Evolutionary conservation across 31 red algal species (phyloP).

Genomic region (Porphyra umbilicalis): DNA sequence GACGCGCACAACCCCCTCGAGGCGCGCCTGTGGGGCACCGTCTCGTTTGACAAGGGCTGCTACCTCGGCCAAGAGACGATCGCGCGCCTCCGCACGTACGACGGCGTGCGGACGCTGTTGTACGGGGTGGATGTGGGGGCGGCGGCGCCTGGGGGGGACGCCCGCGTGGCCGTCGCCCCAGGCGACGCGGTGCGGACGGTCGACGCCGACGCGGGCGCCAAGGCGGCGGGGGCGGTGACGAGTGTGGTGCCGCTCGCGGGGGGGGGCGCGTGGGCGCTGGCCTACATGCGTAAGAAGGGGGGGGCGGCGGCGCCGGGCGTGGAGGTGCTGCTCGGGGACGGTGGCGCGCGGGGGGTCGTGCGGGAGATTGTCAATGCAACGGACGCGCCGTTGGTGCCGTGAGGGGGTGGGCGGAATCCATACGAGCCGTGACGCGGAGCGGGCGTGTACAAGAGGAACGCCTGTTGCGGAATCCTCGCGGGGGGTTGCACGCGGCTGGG

Average conservation of each 20-base stretch:
- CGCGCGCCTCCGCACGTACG: constrained; percentile 36
- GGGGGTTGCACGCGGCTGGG: too few species aligned
- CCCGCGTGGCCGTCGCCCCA: too few species aligned
- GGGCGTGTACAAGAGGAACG: too few species aligned
- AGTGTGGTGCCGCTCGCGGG: neutral
- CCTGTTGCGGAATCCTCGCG: too few species aligned
- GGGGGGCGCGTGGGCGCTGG: neutral
- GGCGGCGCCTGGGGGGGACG: constrained; percentile 1
- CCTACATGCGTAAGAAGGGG: neutral
- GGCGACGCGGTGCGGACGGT: neutral
- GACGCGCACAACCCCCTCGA: constrained; percentile 32
- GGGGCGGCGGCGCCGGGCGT: neutral
- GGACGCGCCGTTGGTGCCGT: too few species aligned
- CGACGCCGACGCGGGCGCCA: neutral
- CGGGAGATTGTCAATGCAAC: neutral
- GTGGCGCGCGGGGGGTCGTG: neutral
- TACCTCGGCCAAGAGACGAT: constrained; percentile 70
- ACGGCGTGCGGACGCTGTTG: constrained; percentile 45
- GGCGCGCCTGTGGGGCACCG: constrained; percentile 33
- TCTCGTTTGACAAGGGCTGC: constrained; percentile 62
- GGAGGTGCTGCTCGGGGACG: neutral
- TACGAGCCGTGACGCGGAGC: too few species aligned
- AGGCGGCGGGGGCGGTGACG: neutral
- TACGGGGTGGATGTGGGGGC: constrained; percentile 10
- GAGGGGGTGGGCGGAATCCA: too few species aligned